phyloP scores from a whole-genome alignment of 2,329 filamentous ascomycete species.

The Ceratocystis cacaofunesta region DNA sequence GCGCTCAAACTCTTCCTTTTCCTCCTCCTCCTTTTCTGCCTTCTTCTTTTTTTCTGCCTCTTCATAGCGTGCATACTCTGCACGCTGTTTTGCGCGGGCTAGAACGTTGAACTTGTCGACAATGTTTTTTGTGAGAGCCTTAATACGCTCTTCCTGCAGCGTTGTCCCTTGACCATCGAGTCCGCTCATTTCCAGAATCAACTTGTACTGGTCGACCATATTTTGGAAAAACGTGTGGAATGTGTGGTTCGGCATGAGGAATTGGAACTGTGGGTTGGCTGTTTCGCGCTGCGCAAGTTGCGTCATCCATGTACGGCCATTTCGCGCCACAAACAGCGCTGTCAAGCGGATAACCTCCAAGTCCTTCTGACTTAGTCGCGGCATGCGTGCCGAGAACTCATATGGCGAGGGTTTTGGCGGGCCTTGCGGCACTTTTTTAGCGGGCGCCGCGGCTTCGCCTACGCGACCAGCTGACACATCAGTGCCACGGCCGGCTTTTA shows the following conservation, averaged over 20 bases:
- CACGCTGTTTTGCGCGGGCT: slow-evolving; percentile 65
- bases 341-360: slow-evolving; percentile 61
- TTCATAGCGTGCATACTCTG: slow-evolving; percentile 74
- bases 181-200: slow-evolving; percentile 53
- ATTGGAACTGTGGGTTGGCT: slow-evolving; percentile 89
- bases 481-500: slow-evolving; percentile 69
- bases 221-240: slow-evolving; percentile 92
- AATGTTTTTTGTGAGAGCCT: slow-evolving; percentile 58
- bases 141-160: slow-evolving; percentile 55
- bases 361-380: slow-evolving; percentile 91
- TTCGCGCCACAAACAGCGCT: slow-evolving; percentile 82
- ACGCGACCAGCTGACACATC: slow-evolving; percentile 60
- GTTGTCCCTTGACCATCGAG: slow-evolving; percentile 52
- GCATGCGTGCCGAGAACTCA: slow-evolving; percentile 90
- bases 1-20: slow-evolving; percentile 60
- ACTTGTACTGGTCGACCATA: slow-evolving; percentile 85
- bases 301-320: slow-evolving; percentile 84
- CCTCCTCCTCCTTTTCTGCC: slow-evolving; percentile 73
- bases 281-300: slow-evolving; percentile 75
- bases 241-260: slow-evolving; percentile 86
- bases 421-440: slow-evolving; percentile 54
- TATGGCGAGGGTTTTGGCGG: slow-evolving; percentile 77
- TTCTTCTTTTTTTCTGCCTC: slow-evolving; percentile 76
- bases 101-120: slow-evolving; percentile 69
- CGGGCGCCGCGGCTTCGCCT: slow-evolving; percentile 41